These are phyloP conservation scores for Trametes pubescens DNA, from an alignment of 1,284 basidiomycete species.

Conservation along the genomic window DNA sequence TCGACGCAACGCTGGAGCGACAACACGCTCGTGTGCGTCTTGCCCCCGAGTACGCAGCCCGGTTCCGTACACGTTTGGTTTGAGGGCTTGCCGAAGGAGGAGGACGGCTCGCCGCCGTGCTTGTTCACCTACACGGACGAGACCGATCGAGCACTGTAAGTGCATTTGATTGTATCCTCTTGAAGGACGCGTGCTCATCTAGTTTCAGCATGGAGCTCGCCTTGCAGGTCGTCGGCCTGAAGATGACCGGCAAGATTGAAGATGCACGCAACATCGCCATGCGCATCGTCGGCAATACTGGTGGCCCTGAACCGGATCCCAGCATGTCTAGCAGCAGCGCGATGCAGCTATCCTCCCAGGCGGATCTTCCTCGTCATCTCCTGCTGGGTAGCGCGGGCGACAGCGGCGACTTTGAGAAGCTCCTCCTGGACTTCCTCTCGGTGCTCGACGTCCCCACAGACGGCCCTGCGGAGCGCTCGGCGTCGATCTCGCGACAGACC, in stretches of 20 bases:
- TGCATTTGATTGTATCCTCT: slow-evolving; percentile 35
- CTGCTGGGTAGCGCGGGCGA: slow-evolving; percentile 61
- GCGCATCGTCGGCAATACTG: slow-evolving; percentile 77
- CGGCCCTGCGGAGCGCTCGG: slow-evolving; percentile 43
- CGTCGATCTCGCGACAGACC: slow-evolving; percentile 72
- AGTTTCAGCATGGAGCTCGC: slow-evolving; percentile 88
- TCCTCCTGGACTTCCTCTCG: slow-evolving; percentile 82
- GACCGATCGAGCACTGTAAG: slow-evolving; percentile 86
- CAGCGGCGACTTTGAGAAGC: slow-evolving; percentile 74
- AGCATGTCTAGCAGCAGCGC: slow-evolving; percentile 48
- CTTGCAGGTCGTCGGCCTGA: slow-evolving; percentile 92
- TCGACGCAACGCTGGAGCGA: slow-evolving; percentile 93
- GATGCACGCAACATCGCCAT: slow-evolving; percentile 92
- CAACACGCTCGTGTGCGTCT: slow-evolving; percentile 91
- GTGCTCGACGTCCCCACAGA: slow-evolving; percentile 70
- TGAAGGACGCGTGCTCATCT: slow-evolving; percentile 16
- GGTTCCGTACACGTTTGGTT: slow-evolving; percentile 94
- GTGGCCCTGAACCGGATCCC: slow-evolving; percentile 52
- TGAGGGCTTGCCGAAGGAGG: slow-evolving; percentile 71
- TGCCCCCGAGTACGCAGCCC: slow-evolving; percentile 85
- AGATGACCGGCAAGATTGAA: slow-evolving; percentile 96
- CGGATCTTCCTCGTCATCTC: slow-evolving; percentile 54
- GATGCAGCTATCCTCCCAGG: slow-evolving; percentile 61
- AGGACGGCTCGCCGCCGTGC: slow-evolving; percentile 62
- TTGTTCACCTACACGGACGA: slow-evolving; percentile 93